Percentiles rank a stretch among this genome's conserved stretches.
These are phyloP conservation scores for Coprinopsis marcescibilis DNA, from an alignment of 768 basidiomycete species.

Conservation along the genomic window DNA sequence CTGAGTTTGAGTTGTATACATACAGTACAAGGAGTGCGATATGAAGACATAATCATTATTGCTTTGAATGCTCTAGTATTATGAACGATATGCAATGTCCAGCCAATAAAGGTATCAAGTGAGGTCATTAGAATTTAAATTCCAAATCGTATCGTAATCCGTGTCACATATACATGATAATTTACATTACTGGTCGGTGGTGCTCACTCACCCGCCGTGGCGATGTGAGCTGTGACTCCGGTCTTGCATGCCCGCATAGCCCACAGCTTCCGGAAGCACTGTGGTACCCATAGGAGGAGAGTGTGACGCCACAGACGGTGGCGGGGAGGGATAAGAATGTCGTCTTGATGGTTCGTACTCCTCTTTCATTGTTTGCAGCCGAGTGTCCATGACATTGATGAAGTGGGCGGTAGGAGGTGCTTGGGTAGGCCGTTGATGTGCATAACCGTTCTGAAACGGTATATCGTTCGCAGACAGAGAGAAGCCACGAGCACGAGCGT, in stretches of 20 bases:
- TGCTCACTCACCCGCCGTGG: too few relatives aligned
- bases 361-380: constrained; percentile 15
- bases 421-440: constrained; percentile 10
- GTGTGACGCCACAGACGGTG: constrained; percentile 25
- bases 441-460: constrained; percentile 1
- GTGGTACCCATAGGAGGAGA: constrained; percentile 27
- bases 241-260: background rate
- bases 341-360: constrained; percentile 22
- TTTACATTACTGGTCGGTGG: too few relatives aligned
- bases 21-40: too few relatives aligned
- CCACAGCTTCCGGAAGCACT: constrained; percentile 15
- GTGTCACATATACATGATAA: too few relatives aligned
- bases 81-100: too few relatives aligned
- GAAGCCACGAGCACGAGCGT: constrained; percentile 3
- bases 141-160: too few relatives aligned
- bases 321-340: constrained; percentile 48
- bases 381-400: constrained; percentile 14
- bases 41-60: too few relatives aligned
- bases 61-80: too few relatives aligned
- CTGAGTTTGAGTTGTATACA: too few relatives aligned
- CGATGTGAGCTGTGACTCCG: too few relatives aligned
- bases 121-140: too few relatives aligned
- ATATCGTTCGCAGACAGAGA: constrained; percentile 2
- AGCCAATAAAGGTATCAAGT: too few relatives aligned
- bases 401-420: constrained; percentile 5